Evolutionary conservation across 371 early-diverging fungal species (phyloP).

Genomic region (Apophysomyces ossiformis): DNA sequence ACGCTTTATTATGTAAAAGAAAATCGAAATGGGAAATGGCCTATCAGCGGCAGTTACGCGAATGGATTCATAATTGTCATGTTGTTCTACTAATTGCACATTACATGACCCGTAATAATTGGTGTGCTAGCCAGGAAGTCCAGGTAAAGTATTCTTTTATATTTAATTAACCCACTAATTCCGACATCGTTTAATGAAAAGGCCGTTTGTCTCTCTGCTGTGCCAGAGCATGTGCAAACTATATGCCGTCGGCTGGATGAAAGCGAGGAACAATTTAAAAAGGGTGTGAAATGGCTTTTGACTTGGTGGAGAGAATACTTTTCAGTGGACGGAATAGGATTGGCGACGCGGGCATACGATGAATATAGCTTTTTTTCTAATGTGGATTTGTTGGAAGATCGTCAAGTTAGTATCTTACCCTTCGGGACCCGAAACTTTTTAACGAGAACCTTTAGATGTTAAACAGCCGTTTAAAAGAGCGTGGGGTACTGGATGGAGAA

Average conservation of each 20-base stretch:
- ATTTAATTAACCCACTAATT: not conserved
- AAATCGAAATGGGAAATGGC: constrained; percentile 38
- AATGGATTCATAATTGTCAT: constrained; percentile 49
- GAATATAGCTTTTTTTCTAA: constrained; percentile 33
- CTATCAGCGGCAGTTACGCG: constrained; percentile 39
- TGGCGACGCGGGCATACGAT: constrained; percentile 37
- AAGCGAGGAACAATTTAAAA: constrained; percentile 23
- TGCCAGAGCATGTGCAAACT: constrained; percentile 36
- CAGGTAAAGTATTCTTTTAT: constrained; percentile 27
- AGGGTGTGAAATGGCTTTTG: constrained; percentile 50
- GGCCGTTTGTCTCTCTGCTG: constrained; percentile 34
- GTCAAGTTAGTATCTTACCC: constrained; percentile 8
- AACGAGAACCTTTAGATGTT: constrained; percentile 10
- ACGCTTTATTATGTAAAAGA: constrained; percentile 14
- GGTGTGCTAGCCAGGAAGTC: constrained; percentile 40
- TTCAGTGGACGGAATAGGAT: constrained; percentile 48
- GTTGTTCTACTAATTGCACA: constrained; percentile 39
- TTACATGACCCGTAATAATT: constrained; percentile 42
- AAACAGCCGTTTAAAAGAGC: constrained; percentile 2
- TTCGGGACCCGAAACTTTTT: not conserved
- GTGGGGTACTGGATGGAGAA: constrained; percentile 25
- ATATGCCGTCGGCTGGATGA: constrained; percentile 15
- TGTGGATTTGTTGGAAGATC: constrained; percentile 17
- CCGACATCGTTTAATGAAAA: constrained; percentile 1
- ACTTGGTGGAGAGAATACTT: constrained; percentile 65